A percentile compares a stretch with the other conserved stretches of the same genome.
phyloP scores from a whole-genome alignment of 805 yeast species.

The Tetrapisispora phaffii region DNA sequence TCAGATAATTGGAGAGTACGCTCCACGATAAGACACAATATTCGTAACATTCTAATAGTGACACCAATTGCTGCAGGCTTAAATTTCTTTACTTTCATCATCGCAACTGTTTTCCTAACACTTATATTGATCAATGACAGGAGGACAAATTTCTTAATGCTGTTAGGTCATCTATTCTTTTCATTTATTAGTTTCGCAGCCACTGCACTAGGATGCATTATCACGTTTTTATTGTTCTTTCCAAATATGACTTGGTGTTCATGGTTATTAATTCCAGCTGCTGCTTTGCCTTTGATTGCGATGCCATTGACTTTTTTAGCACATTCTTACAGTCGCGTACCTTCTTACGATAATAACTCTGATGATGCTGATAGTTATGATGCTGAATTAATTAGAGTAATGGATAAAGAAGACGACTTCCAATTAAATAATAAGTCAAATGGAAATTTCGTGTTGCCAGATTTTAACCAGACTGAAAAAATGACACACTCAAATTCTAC shows the following conservation, averaged over 20 bases:
- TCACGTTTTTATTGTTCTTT: slow-evolving; percentile 46
- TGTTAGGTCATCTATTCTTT: slow-evolving; percentile 35
- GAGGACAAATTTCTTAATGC: slow-evolving; percentile 20
- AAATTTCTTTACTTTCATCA: slow-evolving; percentile 37
- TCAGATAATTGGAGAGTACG: slow-evolving; percentile 35
- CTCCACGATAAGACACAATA: slow-evolving; percentile 36
- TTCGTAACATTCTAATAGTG: slow-evolving; percentile 47
- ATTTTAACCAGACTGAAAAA: slow-evolving; percentile 5
- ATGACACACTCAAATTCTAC: not conserved
- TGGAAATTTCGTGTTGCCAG: slow-evolving; percentile 5
- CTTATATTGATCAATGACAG: slow-evolving; percentile 21
- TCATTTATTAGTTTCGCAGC: slow-evolving; percentile 42
- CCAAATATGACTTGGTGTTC: slow-evolving; percentile 65
- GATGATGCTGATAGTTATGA: slow-evolving; percentile 12
- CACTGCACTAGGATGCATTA: slow-evolving; percentile 45
- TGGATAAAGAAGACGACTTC: slow-evolving; percentile 1
- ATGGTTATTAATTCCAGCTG: slow-evolving; percentile 63
- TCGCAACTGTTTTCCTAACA: slow-evolving; percentile 30
- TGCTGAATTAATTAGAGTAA: slow-evolving; percentile 1
- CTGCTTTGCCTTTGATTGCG: slow-evolving; percentile 44
- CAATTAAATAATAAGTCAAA: not conserved
- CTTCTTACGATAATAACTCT: slow-evolving; percentile 9
- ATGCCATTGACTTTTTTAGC: slow-evolving; percentile 42
- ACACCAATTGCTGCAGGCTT: slow-evolving; percentile 62
- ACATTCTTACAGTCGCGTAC: slow-evolving; percentile 10